A percentile compares a stretch with the other conserved stretches of the same genome.
Conservation (phyloP, 2,329 filamentous ascomycete species). For the Dissoconium aciculare region DNA sequence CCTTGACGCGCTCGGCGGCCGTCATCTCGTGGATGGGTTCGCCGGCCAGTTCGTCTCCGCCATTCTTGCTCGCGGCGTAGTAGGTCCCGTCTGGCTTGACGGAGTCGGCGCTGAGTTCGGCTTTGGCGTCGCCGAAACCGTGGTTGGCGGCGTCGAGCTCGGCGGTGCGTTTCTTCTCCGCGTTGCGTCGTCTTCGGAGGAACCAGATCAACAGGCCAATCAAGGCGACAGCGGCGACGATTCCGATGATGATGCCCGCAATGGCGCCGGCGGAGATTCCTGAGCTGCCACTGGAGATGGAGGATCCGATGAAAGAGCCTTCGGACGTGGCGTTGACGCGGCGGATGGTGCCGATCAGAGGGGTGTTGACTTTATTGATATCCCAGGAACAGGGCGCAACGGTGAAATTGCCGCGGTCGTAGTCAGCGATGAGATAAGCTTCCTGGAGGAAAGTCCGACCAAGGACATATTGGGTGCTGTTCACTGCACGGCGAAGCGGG, state of each 20-base stretch:
- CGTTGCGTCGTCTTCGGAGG: constrained; percentile 15
- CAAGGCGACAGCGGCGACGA: constrained; percentile 18
- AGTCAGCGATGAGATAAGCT: constrained; percentile 26
- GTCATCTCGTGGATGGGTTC: constrained; percentile 23
- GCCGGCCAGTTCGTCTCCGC: constrained; percentile 23
- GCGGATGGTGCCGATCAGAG: constrained; percentile 19
- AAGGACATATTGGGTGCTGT: constrained; percentile 24
- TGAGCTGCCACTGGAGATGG: constrained; percentile 5
- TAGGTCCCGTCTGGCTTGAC: no score
- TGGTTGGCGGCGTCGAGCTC: constrained; percentile 21
- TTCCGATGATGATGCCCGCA: constrained; percentile 21
- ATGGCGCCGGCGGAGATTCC: constrained; percentile 20
- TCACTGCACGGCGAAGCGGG: constrained; percentile 22
- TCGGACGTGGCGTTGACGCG: constrained; percentile 12
- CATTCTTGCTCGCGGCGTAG: no score
- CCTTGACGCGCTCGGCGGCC: constrained; percentile 14
- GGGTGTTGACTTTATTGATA: constrained; percentile 9
- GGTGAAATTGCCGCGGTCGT: constrained; percentile 24
- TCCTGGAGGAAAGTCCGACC: constrained; percentile 26
- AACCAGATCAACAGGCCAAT: constrained; percentile 17
- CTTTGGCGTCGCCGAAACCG: constrained; percentile 7
- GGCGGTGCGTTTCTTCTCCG: constrained; percentile 15
- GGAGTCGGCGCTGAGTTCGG: constrained; percentile 6
- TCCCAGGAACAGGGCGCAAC: constrained; percentile 24
- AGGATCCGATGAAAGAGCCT: no score